Percentiles rank a stretch among this genome's conserved stretches.
phyloP scores from a whole-genome alignment of 2,329 filamentous ascomycete genomes.

The Penicillium concentricum region DNA sequence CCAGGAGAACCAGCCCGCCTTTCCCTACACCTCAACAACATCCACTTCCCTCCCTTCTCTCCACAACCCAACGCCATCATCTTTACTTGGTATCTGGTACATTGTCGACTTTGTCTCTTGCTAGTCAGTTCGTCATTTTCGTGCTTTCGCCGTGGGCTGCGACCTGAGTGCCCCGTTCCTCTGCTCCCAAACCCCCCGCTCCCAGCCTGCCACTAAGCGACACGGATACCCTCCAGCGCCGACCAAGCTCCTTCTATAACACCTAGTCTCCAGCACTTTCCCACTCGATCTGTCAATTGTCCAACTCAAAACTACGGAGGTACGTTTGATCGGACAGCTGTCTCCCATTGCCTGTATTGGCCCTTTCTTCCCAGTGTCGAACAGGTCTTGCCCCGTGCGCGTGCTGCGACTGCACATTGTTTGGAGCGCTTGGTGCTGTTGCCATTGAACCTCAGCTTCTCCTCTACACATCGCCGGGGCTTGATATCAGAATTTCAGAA shows the following conservation, averaged over 20 bases:
- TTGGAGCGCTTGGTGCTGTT: slow-evolving; percentile 3
- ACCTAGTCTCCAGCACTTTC: slow-evolving; percentile 9
- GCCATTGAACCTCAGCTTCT: slow-evolving; percentile 13
- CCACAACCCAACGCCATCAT: slow-evolving; percentile 9
- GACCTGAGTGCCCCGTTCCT: slow-evolving; percentile 14
- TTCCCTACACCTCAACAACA: slow-evolving; percentile 26
- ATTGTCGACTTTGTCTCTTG: not conserved
- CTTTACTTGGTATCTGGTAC: slow-evolving; percentile 1
- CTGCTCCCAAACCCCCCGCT: slow-evolving; percentile 34
- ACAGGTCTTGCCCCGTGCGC: slow-evolving; percentile 23
- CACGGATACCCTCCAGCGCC: slow-evolving; percentile 38
- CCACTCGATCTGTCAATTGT: slow-evolving; percentile 20
- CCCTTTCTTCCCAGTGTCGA: slow-evolving; percentile 12
- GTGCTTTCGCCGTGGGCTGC: slow-evolving; percentile 10
- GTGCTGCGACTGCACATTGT: slow-evolving; percentile 21
- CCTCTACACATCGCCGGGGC: not conserved
- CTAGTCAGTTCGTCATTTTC: not conserved
- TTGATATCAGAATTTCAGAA: not conserved
- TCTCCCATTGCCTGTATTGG: slow-evolving; percentile 4
- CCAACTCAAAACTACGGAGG: slow-evolving; percentile 10
- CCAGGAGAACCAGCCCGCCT: slow-evolving; percentile 28
- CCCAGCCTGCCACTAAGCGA: slow-evolving; percentile 42
- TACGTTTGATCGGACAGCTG: slow-evolving; percentile 10
- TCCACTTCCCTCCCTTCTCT: slow-evolving; percentile 14
- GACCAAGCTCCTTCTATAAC: slow-evolving; percentile 20